These are phyloP conservation scores for Xylaria sp. DNA, from an alignment of 2,329 filamentous ascomycete genomes.

Conservation along the genomic window DNA sequence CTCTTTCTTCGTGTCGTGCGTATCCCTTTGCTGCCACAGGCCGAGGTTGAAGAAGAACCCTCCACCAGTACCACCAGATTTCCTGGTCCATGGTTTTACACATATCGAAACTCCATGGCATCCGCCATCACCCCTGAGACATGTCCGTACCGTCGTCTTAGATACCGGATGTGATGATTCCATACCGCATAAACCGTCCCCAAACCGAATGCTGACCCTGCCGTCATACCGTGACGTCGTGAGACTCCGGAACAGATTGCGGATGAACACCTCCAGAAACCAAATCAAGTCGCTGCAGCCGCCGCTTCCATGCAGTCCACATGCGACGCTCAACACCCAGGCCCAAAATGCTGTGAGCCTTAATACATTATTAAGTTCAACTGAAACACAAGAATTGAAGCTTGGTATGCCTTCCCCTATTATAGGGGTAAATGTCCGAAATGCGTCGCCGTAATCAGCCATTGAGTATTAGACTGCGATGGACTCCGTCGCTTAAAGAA, in stretches of 20 bases:
- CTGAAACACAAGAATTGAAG: constrained; percentile 32
- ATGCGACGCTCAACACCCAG: constrained; percentile 31
- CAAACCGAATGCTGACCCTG: constrained; percentile 29
- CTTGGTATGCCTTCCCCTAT: constrained; percentile 30
- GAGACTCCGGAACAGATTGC: constrained; percentile 4
- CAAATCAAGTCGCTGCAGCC: constrained; percentile 27
- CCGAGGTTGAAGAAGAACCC: not conserved
- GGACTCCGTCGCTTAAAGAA: constrained; percentile 27
- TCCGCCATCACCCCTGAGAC: constrained; percentile 8
- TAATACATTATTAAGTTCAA: constrained; percentile 39
- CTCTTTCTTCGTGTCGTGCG: not conserved
- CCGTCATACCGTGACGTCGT: constrained; percentile 26
- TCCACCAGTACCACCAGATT: constrained; percentile 10
- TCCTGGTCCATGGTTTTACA: constrained; percentile 19
- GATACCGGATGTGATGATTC: constrained; percentile 34
- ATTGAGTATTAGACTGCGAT: constrained; percentile 34
- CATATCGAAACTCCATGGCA: constrained; percentile 16
- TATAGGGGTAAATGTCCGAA: constrained; percentile 38
- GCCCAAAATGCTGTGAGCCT: constrained; percentile 28
- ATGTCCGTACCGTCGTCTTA: constrained; percentile 20
- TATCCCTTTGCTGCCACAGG: not conserved
- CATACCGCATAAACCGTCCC: constrained; percentile 30
- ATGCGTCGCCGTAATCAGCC: constrained; percentile 37
- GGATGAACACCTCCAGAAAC: constrained; percentile 11
- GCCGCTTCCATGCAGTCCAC: constrained; percentile 15